Evolutionary conservation across 2,329 filamentous ascomycete genomes (phyloP).

Genomic region (Trichoderma oligosporum): DNA sequence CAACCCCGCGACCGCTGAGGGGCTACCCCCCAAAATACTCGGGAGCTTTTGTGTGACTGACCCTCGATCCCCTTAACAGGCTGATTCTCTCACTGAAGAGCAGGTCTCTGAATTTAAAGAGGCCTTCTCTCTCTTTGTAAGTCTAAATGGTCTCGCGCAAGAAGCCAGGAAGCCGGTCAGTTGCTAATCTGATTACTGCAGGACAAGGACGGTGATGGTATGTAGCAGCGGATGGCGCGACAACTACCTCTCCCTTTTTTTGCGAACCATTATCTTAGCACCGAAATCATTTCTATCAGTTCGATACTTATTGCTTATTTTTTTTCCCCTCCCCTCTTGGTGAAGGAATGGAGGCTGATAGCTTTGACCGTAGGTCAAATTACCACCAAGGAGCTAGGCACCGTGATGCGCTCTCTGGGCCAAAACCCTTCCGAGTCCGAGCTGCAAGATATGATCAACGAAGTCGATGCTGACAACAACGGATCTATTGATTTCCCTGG

Average conservation of each 20-base stretch:
- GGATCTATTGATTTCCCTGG: conserved; percentile 89
- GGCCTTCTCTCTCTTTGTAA: conserved; percentile 99
- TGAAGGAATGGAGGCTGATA: neutral
- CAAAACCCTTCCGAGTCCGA: conserved; percentile 89
- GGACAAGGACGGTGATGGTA: conserved; percentile 91
- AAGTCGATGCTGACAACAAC: conserved; percentile 89
- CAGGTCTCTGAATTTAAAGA: conserved; percentile 99
- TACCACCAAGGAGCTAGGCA: conserved; percentile 85
- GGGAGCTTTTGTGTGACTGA: conserved; percentile 25
- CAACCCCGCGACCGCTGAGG: conserved; percentile 27
- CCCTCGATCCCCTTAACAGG: conserved; percentile 50
- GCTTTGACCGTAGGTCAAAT: conserved; percentile 64
- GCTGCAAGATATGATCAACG: conserved; percentile 91
- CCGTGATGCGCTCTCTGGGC: conserved; percentile 84
- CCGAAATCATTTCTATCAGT: neutral
- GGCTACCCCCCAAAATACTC: conserved; percentile 22
- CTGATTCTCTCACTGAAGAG: conserved; percentile 98
- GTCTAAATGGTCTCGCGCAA: conserved; percentile 32
- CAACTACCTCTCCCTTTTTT: neutral
- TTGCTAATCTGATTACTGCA: conserved; percentile 38
- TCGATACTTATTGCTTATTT: neutral
- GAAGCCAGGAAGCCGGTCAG: neutral
- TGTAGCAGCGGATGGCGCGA: conserved; percentile 40
- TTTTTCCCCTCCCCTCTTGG: neutral
- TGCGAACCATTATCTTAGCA: neutral